A percentile compares a stretch with the other conserved stretches of the same genome.
Evolutionary conservation across 345 rosid genomes (phyloP).

Genomic region (Syzygium oleosum): DNA sequence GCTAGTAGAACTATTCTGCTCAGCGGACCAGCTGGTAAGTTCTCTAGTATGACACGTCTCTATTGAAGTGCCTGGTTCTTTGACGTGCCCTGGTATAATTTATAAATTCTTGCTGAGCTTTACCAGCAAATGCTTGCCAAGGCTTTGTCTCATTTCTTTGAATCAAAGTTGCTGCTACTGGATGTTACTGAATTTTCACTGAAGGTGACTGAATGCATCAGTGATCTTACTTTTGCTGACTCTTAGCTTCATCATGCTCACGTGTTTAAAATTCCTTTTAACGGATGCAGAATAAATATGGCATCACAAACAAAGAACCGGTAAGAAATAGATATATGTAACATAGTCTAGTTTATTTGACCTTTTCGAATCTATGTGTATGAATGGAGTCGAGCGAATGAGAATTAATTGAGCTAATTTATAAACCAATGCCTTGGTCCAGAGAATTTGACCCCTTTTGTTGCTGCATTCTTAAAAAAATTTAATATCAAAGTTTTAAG

Average conservation of each 20-base stretch:
- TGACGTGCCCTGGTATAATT: constrained; percentile 4
- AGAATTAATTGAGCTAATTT: not conserved
- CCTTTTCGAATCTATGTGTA: not conserved
- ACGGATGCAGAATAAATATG: constrained; percentile 92
- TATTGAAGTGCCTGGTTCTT: not conserved
- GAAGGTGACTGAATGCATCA: constrained; percentile 35
- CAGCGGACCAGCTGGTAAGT: constrained; percentile 84
- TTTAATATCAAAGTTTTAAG: not conserved
- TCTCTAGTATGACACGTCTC: not conserved
- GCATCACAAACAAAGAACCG: constrained; percentile 51
- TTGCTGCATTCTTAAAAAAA: not conserved
- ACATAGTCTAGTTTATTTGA: not conserved
- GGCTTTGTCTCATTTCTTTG: constrained; percentile 74
- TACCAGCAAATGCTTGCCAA: constrained; percentile 95
- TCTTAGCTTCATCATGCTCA: constrained; percentile 5
- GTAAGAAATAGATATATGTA: constrained; percentile 28
- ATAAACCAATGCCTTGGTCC: not conserved
- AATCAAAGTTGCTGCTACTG: constrained; percentile 70
- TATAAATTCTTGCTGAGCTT: constrained; percentile 37
- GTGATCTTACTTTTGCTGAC: not conserved
- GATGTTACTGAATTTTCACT: constrained; percentile 73
- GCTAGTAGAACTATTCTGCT: constrained; percentile 86
- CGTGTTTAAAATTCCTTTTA: constrained; percentile 1
- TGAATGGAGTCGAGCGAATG: not conserved
- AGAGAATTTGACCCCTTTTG: not conserved